These are phyloP conservation scores for Leptographium lundbergii DNA, from an alignment of 2,329 filamentous ascomycete species.

Conservation along the genomic window DNA sequence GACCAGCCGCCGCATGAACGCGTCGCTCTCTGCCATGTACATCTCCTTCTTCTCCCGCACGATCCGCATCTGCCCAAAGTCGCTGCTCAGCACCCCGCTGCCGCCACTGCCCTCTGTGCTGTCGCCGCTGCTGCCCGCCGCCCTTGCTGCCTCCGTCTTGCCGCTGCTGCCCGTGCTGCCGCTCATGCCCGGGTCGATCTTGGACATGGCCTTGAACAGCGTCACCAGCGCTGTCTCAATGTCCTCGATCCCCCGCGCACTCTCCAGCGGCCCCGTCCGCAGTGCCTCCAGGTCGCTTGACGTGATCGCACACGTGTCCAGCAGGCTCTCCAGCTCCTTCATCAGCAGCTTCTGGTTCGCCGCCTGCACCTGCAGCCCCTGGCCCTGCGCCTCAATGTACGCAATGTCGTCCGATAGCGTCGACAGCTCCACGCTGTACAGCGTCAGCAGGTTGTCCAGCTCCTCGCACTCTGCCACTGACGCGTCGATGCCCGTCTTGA, in stretches of 20 bases:
- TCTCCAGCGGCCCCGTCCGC: slow-evolving; percentile 60
- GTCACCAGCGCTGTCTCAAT: slow-evolving; percentile 68
- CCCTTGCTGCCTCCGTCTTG: slow-evolving; percentile 10
- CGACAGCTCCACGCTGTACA: slow-evolving; percentile 92
- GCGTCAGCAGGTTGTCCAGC: slow-evolving; percentile 80
- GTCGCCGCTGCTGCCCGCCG: not conserved
- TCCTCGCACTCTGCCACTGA: slow-evolving; percentile 95
- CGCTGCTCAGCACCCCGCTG: slow-evolving; percentile 48
- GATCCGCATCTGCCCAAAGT: slow-evolving; percentile 83
- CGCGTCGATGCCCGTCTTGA: slow-evolving; percentile 74
- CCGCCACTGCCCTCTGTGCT: slow-evolving; percentile 33
- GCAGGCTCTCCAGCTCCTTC: slow-evolving; percentile 75
- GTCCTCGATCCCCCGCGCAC: slow-evolving; percentile 55
- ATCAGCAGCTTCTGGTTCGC: slow-evolving; percentile 92
- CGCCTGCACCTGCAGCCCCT: slow-evolving; percentile 92
- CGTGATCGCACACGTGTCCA: slow-evolving; percentile 85
- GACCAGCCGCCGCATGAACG: slow-evolving; percentile 68
- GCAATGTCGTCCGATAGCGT: slow-evolving; percentile 91
- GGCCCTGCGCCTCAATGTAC: slow-evolving; percentile 93
- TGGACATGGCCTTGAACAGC: slow-evolving; percentile 84
- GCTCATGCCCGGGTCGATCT: slow-evolving; percentile 75
- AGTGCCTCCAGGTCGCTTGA: slow-evolving; percentile 62
- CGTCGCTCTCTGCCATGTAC: slow-evolving; percentile 62
- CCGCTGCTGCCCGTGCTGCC: slow-evolving; percentile 38
- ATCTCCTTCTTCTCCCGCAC: slow-evolving; percentile 89